These are phyloP conservation scores for Ophiostoma sp. DNA, from an alignment of 2,329 filamentous ascomycete species.

Conservation along the genomic window DNA sequence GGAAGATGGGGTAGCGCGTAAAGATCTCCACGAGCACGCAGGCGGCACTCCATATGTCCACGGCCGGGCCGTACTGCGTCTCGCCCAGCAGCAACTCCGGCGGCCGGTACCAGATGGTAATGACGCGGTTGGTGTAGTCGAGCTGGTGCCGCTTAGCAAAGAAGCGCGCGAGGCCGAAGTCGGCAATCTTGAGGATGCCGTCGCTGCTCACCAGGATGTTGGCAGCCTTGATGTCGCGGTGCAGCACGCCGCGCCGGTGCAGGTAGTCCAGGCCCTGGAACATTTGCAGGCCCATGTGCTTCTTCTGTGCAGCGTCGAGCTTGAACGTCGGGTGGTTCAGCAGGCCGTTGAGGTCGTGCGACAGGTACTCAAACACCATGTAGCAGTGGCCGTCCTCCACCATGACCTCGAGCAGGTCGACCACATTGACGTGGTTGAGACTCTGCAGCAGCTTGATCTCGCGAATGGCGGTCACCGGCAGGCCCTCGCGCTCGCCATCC, in stretches of 20 bases:
- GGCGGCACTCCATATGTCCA: conserved; percentile 95
- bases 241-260: conserved; percentile 85
- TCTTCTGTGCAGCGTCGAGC: conserved; percentile 79
- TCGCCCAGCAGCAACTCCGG: conserved; percentile 87
- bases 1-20: conserved; percentile 86
- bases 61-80: conserved; percentile 81
- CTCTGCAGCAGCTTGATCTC: conserved; percentile 92
- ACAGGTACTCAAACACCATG: conserved; percentile 98
- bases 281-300: conserved; percentile 85
- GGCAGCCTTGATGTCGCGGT: conserved; percentile 96
- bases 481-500: conserved; percentile 87
- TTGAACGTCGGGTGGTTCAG: conserved; percentile 92
- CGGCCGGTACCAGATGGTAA: conserved; percentile 96
- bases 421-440: conserved; percentile 74
- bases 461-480: conserved; percentile 83
- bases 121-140: conserved; percentile 97
- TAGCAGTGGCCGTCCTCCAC: conserved; percentile 98
- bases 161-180: conserved; percentile 93
- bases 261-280: conserved; percentile 93
- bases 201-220: conserved; percentile 92
- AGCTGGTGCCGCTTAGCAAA: conserved; percentile 87
- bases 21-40: conserved; percentile 98
- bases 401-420: conserved; percentile 86
- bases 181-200: conserved; percentile 84
- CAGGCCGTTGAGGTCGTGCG: conserved; percentile 89